Base-by-base conservation (phyloP, 163 green algal species). In the Chlamydomonas reinhardtii region DNA sequence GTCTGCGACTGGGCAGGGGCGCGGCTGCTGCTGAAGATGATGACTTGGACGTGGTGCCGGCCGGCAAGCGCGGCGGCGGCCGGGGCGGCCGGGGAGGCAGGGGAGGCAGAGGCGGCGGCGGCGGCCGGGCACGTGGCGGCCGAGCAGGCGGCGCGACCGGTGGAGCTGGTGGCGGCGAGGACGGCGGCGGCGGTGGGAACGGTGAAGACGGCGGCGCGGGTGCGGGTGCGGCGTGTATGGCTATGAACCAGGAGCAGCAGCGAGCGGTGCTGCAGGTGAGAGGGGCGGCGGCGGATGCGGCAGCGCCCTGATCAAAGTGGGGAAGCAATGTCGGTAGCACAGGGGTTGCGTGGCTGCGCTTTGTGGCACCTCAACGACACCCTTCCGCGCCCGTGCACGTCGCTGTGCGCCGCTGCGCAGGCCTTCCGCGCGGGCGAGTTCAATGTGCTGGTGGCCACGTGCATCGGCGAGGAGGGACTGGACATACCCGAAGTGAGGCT, bases 401-500 rank as follows among this genome's bases (percentile, higher is more conserved):
- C n/a, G n/a, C n/a, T n/a, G n/a, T n/a, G n/a, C n/a, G n/a, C n/a
- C n/a, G n/a, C n/a, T n/a, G n/a, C n/a, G 74, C 81, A 89, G 65
- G 92, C 92, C 48, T 98, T 99, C 88, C 83, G 93, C 15, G 86
- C 87, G 4, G 94, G 96, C 17, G 35, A 74, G 4, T 97, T 98
- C 87, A 98, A 99, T 79, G 93, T 95, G 37, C 90, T 99, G 72
- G 96, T 99, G 48, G 97, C 97, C 19, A 99, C 97, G 0, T 98
- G 94, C 88, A 98, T 99, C 76, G 97, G 95, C 0, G 97, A 99
- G 91, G 97, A 99, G 90, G 97, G 97, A 0, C 91, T 99, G 73
- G 97, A 99, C 91, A 99, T 99, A 43, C 95, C 96, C 0, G 90
- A 97, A 92, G 95, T 94, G 48, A 56, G 48, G 48, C 48, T 2